These are phyloP conservation scores for Cyberlindnera subsufficiens DNA, from an alignment of 805 yeast species.

Conservation along the genomic window DNA sequence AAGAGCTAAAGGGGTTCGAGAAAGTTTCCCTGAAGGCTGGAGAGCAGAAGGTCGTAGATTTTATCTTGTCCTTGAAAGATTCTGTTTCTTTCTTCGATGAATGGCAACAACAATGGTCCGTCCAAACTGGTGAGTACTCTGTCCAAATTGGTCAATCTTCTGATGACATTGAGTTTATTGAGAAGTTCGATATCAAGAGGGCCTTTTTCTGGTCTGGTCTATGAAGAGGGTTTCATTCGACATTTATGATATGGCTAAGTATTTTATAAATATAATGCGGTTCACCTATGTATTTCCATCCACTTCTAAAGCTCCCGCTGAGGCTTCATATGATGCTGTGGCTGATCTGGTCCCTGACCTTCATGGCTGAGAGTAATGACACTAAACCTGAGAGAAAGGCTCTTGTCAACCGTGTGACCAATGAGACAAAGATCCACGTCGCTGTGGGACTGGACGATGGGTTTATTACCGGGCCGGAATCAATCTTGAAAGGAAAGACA, in stretches of 20 bases:
- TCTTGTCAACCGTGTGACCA: constrained; percentile 55
- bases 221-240: not conserved
- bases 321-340: too few species aligned
- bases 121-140: constrained; percentile 44
- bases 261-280: constrained; percentile 4
- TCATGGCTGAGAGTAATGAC: constrained; percentile 1
- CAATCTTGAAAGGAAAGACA: constrained; percentile 40
- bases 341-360: too few species aligned
- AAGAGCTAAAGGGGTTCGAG: constrained; percentile 54
- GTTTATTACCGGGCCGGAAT: constrained; percentile 51
- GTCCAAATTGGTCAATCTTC: constrained; percentile 41
- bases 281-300: constrained; percentile 4
- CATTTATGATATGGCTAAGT: not conserved
- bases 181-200: constrained; percentile 18
- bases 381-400: constrained; percentile 26
- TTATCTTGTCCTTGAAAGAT: constrained; percentile 40
- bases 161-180: constrained; percentile 24
- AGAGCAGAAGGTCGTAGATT: constrained; percentile 30
- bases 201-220: constrained; percentile 22
- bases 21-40: constrained; percentile 44
- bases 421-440: constrained; percentile 90
- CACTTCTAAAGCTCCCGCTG: constrained; percentile 1
- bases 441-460: constrained; percentile 87
- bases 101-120: constrained; percentile 42
- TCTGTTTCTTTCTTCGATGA: constrained; percentile 50